These are phyloP conservation scores for Flaveria robusta DNA, from an alignment of 129 eudicot genomes.

Conservation along the genomic window DNA sequence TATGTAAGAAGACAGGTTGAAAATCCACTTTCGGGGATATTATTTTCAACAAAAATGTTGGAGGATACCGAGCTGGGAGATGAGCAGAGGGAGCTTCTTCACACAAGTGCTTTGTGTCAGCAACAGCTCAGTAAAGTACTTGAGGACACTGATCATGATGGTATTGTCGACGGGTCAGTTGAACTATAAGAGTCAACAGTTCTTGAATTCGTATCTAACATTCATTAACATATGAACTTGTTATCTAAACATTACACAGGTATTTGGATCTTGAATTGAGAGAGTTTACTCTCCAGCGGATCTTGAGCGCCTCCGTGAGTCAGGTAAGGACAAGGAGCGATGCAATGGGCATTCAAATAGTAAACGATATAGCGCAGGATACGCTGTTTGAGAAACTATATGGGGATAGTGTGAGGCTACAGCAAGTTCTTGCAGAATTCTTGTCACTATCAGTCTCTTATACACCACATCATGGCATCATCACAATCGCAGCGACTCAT, in stretches of 20 bases:
- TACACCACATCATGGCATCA: constrained; percentile 76
- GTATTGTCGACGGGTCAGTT: constrained; percentile 72
- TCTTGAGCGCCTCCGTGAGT: constrained; percentile 73
- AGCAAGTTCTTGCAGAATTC: constrained; percentile 84
- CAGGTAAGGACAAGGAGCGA: constrained; percentile 77
- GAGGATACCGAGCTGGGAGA: constrained; percentile 75
- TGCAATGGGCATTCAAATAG: constrained; percentile 60
- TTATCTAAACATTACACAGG: constrained; percentile 36
- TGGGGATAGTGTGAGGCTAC: constrained; percentile 85
- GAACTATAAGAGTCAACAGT: background rate
- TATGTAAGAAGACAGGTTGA: constrained; percentile 75
- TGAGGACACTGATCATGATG: constrained; percentile 86
- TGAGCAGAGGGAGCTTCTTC: constrained; percentile 57
- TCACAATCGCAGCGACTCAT: too few relatives aligned
- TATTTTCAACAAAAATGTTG: constrained; percentile 61
- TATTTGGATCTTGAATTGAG: constrained; percentile 83
- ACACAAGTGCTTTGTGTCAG: constrained; percentile 70
- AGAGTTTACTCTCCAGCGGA: constrained; percentile 71
- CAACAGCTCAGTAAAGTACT: constrained; percentile 80
- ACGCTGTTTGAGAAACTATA: constrained; percentile 49
- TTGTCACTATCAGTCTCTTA: constrained; percentile 56
- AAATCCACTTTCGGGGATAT: constrained; percentile 85
- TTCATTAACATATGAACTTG: background rate
- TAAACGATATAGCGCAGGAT: constrained; percentile 42
- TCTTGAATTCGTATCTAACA: too few relatives aligned